A percentile compares a stretch with the other conserved stretches of the same genome.
Evolutionary conservation across 257 asterid genomes (phyloP).

Genomic region (Mitragyna speciosa): DNA sequence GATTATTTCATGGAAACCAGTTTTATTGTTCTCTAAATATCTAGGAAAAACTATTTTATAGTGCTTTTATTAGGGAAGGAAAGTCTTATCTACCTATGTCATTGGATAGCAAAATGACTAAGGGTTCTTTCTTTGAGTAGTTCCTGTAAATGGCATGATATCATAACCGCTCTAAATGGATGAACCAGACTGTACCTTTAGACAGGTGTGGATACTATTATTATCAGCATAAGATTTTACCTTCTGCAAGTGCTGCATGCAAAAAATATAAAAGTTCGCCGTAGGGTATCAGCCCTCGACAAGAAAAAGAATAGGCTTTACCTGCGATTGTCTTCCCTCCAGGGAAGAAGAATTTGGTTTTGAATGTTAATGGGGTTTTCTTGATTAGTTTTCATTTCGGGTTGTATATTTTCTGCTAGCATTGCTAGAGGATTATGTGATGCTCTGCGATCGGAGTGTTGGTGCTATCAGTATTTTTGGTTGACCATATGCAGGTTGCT

Average conservation of each 20-base stretch:
- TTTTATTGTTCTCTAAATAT: neutral
- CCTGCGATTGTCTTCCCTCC: neutral
- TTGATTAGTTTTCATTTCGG: slow-evolving; percentile 10
- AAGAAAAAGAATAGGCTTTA: no score
- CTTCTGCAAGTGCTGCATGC: neutral
- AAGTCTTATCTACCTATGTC: neutral
- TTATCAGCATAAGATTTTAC: neutral
- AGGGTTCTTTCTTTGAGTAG: neutral
- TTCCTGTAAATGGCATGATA: neutral
- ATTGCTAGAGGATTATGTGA: neutral
- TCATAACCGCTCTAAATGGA: neutral
- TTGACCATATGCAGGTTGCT: neutral
- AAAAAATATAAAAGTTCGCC: neutral
- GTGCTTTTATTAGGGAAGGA: neutral
- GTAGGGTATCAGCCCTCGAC: neutral
- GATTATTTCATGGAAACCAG: neutral
- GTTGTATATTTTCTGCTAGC: slow-evolving; percentile 1
- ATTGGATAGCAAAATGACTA: neutral
- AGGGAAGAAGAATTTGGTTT: neutral
- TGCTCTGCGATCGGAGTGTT: neutral
- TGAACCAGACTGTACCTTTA: neutral
- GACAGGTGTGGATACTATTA: no score
- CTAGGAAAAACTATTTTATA: no score
- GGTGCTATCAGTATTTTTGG: neutral
- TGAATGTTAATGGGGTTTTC: neutral